A percentile compares a stretch with the other conserved stretches of the same genome.
phyloP scores from a whole-genome alignment of 78 protist genomes.

The Pelomyxa schiedti region DNA sequence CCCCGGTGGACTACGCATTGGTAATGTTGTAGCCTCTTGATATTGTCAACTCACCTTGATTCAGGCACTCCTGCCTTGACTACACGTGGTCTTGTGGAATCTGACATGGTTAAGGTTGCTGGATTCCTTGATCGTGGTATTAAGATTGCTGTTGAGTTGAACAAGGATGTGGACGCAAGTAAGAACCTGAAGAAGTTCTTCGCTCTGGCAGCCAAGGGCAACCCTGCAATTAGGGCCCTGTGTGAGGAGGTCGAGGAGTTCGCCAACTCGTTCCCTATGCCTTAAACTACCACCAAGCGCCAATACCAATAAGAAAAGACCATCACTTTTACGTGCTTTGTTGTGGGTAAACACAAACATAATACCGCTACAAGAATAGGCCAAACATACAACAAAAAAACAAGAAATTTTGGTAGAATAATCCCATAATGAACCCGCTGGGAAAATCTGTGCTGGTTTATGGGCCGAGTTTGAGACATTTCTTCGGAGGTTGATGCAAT shows the following conservation, averaged over 20 bases:
- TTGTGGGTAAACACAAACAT: no score
- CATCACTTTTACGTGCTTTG: no score
- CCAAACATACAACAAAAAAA: no score
- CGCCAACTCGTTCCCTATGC: constrained; percentile 69
- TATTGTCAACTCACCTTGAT: not conserved
- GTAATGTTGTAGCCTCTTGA: constrained; percentile 5
- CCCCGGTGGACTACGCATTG: constrained; percentile 94
- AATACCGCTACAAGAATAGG: no score
- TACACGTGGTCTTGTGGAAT: constrained; percentile 79
- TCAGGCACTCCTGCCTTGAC: constrained; percentile 92
- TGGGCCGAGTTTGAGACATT: no score
- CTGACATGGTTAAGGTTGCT: constrained; percentile 81
- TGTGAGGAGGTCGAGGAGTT: constrained; percentile 56
- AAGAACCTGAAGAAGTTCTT: constrained; percentile 68
- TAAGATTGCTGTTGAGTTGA: constrained; percentile 48
- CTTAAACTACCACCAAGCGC: no score
- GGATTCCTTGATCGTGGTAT: constrained; percentile 70
- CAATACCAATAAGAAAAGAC: no score
- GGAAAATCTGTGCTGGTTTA: no score
- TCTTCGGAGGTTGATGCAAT: no score
- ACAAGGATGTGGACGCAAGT: constrained; percentile 45
- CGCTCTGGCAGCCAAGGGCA: constrained; percentile 25
- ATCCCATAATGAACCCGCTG: no score
- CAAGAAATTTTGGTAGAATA: no score
- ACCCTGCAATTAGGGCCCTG: constrained; percentile 13